Conservation (phyloP, 257 asterid species). For the Verbascum thapsus region DNA sequence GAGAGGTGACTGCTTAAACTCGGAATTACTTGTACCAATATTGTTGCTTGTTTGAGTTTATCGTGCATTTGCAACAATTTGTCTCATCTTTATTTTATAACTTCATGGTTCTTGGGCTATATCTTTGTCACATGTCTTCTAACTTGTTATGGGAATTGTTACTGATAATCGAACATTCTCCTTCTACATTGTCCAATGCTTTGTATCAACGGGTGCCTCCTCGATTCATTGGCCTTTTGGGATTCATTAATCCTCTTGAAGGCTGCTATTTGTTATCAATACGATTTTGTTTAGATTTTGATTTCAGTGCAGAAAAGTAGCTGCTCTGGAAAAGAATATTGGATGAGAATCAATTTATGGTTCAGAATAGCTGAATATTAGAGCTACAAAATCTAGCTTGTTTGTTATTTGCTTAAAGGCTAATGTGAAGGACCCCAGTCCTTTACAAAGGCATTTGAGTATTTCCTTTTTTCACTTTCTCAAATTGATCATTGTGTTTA, state of each 20-base stretch:
- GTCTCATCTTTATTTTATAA: background rate
- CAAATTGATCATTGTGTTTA: background rate
- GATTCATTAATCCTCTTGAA: background rate
- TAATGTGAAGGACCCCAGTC: slow-evolving; percentile 11
- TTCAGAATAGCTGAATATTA: slow-evolving; percentile 11
- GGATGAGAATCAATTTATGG: slow-evolving; percentile 8
- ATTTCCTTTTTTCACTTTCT: no score
- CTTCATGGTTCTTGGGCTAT: no score
- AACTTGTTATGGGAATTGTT: no score
- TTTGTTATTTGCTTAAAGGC: background rate
- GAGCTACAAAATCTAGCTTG: background rate
- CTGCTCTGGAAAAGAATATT: slow-evolving; percentile 4
- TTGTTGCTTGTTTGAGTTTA: slow-evolving; percentile 30
- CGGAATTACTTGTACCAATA: slow-evolving; percentile 10
- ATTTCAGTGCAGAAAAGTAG: background rate
- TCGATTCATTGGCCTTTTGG: background rate
- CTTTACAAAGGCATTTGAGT: slow-evolving; percentile 10
- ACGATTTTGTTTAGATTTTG: slow-evolving; percentile 5
- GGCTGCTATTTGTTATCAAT: slow-evolving; percentile 5
- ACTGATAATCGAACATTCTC: background rate
- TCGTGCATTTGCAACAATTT: slow-evolving; percentile 10
- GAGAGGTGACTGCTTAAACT: slow-evolving; percentile 30
- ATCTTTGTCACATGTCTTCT: background rate
- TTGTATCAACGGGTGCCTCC: background rate
- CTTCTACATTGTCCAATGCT: background rate